Conservation (phyloP, 192 early-diverging fungal genomes). For the Coemansia sp. region DNA sequence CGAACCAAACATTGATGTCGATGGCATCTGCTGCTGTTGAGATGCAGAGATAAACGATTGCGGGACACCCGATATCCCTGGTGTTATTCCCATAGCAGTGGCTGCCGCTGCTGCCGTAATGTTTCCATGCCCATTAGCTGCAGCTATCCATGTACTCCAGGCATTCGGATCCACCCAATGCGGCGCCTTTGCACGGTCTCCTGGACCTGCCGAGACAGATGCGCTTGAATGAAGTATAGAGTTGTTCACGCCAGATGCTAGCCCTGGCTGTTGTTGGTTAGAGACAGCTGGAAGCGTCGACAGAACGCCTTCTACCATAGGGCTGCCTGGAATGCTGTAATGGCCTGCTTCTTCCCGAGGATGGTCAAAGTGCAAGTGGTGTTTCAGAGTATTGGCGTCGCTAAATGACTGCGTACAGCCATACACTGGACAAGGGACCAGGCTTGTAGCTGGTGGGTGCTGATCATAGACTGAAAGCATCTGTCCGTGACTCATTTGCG, state of each 20-base stretch:
- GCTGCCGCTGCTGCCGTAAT: constrained; percentile 30
- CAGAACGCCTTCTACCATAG: constrained; percentile 19
- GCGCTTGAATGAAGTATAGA: background rate
- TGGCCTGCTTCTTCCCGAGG: constrained; percentile 12
- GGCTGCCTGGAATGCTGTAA: constrained; percentile 41
- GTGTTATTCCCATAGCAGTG: constrained; percentile 52
- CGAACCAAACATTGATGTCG: background rate
- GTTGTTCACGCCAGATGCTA: no score
- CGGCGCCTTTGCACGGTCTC: constrained; percentile 35
- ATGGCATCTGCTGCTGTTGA: background rate
- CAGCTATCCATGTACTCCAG: constrained; percentile 51
- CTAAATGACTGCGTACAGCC: constrained; percentile 26
- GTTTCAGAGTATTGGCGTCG: constrained; percentile 41
- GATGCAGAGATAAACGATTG: constrained; percentile 19
- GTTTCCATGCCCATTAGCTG: constrained; percentile 42
- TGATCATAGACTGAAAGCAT: background rate
- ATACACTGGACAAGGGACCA: constrained; percentile 19
- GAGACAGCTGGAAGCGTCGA: constrained; percentile 20
- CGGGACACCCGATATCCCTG: constrained; percentile 36
- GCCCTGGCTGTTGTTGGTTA: background rate
- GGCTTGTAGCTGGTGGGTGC: constrained; percentile 12
- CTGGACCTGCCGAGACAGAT: background rate
- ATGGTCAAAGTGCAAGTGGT: constrained; percentile 43
- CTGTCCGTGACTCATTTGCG: background rate
- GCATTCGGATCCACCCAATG: constrained; percentile 41